Conservation (phyloP, 164 flowering plant genomes). For the Umbellularia californica region DNA sequence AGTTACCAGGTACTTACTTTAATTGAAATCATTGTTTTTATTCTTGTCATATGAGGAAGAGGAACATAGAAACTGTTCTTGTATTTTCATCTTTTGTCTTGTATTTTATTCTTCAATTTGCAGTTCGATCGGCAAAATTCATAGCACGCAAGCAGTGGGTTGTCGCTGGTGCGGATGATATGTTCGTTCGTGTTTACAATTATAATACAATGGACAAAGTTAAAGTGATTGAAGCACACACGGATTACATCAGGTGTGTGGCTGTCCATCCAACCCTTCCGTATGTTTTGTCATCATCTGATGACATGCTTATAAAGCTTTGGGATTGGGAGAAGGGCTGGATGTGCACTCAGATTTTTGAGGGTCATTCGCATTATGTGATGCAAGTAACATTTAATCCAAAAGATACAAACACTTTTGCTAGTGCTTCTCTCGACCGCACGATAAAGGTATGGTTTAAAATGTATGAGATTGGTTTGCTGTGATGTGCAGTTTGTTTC, state of each 20-base stretch:
- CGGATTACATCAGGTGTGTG: conserved; percentile 84
- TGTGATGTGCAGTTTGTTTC: neutral
- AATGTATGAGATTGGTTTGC: neutral
- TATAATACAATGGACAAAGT: conserved; percentile 94
- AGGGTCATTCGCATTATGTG: conserved; percentile 95
- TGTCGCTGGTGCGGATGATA: conserved; percentile 96
- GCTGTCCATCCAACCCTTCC: conserved; percentile 92
- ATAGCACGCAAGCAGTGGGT: conserved; percentile 92
- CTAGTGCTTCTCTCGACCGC: conserved; percentile 97
- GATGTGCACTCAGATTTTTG: conserved; percentile 82
- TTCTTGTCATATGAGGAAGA: conserved; percentile 1
- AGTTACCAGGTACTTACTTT: conserved; percentile 67
- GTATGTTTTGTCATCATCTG: conserved; percentile 85
- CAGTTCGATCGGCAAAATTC: conserved; percentile 94
- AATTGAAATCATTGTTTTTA: neutral
- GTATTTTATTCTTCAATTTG: conserved; percentile 13
- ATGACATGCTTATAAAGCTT: conserved; percentile 91
- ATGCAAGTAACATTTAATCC: conserved; percentile 98
- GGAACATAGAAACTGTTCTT: neutral
- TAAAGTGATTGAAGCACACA: conserved; percentile 89
- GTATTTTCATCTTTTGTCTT: neutral
- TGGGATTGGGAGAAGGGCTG: conserved; percentile 99
- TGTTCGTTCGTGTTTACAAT: conserved; percentile 91
- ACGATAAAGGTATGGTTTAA: conserved; percentile 65
- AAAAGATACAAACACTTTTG: conserved; percentile 91